These are phyloP conservation scores for Glycine tomentella DNA, from an alignment of 306 rosid species.

Conservation along the genomic window DNA sequence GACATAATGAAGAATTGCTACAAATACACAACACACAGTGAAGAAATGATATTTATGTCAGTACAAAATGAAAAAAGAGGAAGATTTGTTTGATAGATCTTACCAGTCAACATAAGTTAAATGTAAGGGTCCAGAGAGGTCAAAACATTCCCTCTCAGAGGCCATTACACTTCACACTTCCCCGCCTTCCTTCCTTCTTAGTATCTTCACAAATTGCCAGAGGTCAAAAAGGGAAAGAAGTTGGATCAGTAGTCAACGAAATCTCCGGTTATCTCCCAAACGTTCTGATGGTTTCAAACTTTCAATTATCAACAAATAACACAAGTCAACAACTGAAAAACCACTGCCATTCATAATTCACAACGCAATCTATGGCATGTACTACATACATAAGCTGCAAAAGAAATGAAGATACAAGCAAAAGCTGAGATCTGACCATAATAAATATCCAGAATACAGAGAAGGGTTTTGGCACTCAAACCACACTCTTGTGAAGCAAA, in stretches of 20 bases:
- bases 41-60: slow-evolving; percentile 27
- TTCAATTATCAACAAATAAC: neutral
- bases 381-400: too few relatives aligned
- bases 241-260: neutral
- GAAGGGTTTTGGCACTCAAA: slow-evolving; percentile 15
- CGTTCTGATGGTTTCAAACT: too few relatives aligned
- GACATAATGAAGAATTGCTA: slow-evolving; percentile 21
- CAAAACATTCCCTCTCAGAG: slow-evolving; percentile 73
- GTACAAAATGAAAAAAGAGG: neutral
- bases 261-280: neutral
- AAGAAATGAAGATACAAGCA: neutral
- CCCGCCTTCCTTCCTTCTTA: slow-evolving; percentile 37
- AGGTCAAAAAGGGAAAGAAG: slow-evolving; percentile 6
- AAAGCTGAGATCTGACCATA: neutral
- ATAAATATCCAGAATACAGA: neutral
- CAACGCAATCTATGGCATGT: neutral
- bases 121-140: slow-evolving; percentile 83
- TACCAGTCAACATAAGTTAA: slow-evolving; percentile 80
- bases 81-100: slow-evolving; percentile 37
- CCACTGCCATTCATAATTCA: neutral
- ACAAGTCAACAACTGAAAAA: slow-evolving; percentile 35
- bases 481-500: too few relatives aligned
- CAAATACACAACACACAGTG: slow-evolving; percentile 9
- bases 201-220: slow-evolving; percentile 42
- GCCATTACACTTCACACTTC: slow-evolving; percentile 58